phyloP scores from a whole-genome alignment of 495 filamentous ascomycete genomes.

The Glutinoglossum americanum region DNA sequence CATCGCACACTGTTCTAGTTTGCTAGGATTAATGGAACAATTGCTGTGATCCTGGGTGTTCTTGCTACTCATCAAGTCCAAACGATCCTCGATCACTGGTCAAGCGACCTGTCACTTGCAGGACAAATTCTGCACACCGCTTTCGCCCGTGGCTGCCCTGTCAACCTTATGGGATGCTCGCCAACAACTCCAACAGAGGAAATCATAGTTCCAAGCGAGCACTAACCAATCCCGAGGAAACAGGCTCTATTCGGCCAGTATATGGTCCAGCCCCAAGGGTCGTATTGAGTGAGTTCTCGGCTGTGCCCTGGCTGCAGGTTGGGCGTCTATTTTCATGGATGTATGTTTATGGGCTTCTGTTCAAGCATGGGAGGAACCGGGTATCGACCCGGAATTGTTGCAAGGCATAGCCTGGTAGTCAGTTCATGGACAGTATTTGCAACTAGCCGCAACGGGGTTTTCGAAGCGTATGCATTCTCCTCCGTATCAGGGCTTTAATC shows the following conservation, averaged over 20 bases:
- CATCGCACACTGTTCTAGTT: background rate
- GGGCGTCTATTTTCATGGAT: background rate
- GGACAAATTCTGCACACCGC: background rate
- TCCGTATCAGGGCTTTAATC: background rate
- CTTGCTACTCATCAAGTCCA: background rate
- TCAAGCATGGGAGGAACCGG: background rate
- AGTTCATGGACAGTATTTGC: background rate
- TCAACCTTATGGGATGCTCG: background rate
- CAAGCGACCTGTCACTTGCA: background rate
- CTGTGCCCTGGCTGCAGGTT: background rate
- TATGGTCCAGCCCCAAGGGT: background rate
- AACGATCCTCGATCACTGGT: background rate
- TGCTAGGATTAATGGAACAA: background rate
- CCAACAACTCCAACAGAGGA: background rate
- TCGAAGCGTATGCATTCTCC: background rate
- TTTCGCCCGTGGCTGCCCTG: background rate
- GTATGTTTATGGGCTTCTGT: background rate
- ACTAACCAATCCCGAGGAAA: background rate
- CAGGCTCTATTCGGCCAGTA: background rate
- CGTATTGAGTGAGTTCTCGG: background rate
- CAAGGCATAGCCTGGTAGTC: background rate
- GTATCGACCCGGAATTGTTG: background rate
- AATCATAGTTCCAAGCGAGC: background rate
- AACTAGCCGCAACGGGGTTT: background rate
- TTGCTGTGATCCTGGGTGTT: background rate